A percentile compares a stretch with the other conserved stretches of the same genome.
phyloP scores from a whole-genome alignment of 345 rosid genomes.

The Geranium rotundifolium region DNA sequence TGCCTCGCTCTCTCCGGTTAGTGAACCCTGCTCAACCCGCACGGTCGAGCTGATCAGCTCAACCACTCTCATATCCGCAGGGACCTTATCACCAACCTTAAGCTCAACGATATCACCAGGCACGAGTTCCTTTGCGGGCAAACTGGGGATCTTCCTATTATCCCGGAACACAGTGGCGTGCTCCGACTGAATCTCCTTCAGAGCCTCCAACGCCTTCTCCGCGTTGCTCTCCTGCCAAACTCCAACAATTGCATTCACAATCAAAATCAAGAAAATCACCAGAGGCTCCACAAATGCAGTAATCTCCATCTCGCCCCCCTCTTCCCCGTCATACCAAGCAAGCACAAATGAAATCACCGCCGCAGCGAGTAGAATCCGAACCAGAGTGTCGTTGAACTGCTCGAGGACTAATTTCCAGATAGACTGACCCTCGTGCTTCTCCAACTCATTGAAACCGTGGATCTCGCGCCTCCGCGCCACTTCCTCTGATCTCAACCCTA shows the following conservation, averaged over 20 bases:
- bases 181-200: constrained; percentile 13
- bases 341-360: background rate
- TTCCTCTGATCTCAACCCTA: background rate
- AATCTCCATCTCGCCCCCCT: constrained; percentile 8
- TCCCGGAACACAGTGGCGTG: constrained; percentile 9
- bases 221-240: constrained; percentile 15
- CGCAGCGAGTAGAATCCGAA: constrained; percentile 1
- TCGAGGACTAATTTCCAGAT: constrained; percentile 6
- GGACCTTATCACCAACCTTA: constrained; percentile 3
- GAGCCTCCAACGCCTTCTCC: constrained; percentile 13
- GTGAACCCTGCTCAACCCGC: background rate
- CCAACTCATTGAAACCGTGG: constrained; percentile 7
- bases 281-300: constrained; percentile 9
- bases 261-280: constrained; percentile 8
- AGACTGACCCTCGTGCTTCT: constrained; percentile 10
- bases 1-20: constrained; percentile 10
- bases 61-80: constrained; percentile 1
- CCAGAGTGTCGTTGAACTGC: constrained; percentile 1
- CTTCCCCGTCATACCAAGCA: constrained; percentile 5
- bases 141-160: background rate
- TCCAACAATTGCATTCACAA: constrained; percentile 10
- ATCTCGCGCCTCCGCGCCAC: background rate
- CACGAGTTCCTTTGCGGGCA: constrained; percentile 10
- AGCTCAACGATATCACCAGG: constrained; percentile 10
- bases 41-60: constrained; percentile 1